Percentiles rank a stretch among this genome's conserved stretches.
phyloP scores from a whole-genome alignment of 2,329 filamentous ascomycete genomes.

The Orbilia blumenaviensis region DNA sequence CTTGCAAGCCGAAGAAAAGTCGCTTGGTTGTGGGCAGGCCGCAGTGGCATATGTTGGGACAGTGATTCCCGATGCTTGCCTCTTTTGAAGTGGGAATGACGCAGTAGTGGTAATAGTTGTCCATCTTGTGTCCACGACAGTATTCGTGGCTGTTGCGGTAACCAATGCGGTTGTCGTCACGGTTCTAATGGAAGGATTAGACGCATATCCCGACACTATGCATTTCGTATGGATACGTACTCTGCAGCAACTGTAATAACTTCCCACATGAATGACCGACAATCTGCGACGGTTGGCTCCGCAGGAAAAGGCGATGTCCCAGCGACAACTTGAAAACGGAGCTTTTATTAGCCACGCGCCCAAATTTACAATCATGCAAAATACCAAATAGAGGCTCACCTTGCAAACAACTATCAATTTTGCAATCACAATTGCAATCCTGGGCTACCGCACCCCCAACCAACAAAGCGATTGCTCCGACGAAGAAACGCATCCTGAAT shows the following conservation, averaged over 20 bases:
- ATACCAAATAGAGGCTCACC: not conserved
- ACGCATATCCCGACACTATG: not conserved
- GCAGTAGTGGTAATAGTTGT: slow-evolving; percentile 1
- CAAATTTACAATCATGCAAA: not conserved
- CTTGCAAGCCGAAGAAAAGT: slow-evolving; percentile 24
- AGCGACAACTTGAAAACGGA: slow-evolving; percentile 1
- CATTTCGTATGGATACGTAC: not conserved
- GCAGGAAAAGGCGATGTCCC: slow-evolving; percentile 12
- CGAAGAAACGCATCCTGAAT: slow-evolving; percentile 32
- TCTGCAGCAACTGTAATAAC: slow-evolving; percentile 7
- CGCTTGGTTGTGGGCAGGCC: not conserved
- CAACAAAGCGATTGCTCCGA: slow-evolving; percentile 24
- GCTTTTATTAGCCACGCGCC: not conserved
- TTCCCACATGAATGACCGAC: slow-evolving; percentile 30
- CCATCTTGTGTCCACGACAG: not conserved
- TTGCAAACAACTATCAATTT: not conserved
- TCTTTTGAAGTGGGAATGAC: not conserved
- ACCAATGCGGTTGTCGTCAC: not conserved
- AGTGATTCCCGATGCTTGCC: not conserved
- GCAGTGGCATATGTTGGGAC: slow-evolving; percentile 14
- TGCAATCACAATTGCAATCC: slow-evolving; percentile 24
- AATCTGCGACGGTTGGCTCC: slow-evolving; percentile 2
- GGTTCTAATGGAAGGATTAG: not conserved
- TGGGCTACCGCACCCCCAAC: not conserved
- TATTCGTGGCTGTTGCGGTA: slow-evolving; percentile 9